These are phyloP conservation scores for Haplographium delicatum DNA, from an alignment of 495 filamentous ascomycete genomes.

Conservation along the genomic window DNA sequence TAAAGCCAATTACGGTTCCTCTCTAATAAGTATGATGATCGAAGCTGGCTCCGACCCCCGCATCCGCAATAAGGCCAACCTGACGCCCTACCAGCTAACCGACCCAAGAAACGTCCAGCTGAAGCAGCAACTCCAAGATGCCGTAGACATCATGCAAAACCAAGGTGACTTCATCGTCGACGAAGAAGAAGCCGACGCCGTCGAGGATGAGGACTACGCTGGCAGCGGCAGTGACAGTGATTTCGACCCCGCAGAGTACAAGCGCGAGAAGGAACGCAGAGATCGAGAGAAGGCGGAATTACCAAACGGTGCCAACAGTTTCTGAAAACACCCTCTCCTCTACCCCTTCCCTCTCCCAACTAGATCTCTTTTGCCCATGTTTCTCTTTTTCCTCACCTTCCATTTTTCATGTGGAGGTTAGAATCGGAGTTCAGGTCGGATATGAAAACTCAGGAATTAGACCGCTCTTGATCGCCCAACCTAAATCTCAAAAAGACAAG, in stretches of 20 bases:
- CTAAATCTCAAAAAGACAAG: no score
- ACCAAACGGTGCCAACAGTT: neutral
- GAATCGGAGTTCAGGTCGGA: no score
- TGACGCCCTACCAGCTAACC: conserved; percentile 63
- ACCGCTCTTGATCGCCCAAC: no score
- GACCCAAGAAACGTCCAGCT: conserved; percentile 69
- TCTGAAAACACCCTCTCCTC: neutral
- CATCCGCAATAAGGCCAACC: conserved; percentile 64
- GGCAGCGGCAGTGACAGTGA: conserved; percentile 29
- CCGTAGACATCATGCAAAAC: conserved; percentile 62
- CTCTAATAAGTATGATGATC: conserved; percentile 82
- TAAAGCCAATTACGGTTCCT: conserved; percentile 57
- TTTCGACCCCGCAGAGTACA: conserved; percentile 23
- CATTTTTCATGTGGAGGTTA: no score
- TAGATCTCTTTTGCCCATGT: no score
- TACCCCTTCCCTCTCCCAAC: neutral
- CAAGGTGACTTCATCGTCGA: conserved; percentile 46
- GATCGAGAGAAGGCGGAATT: conserved; percentile 6
- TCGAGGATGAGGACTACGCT: conserved; percentile 23
- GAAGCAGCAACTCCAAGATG: conserved; percentile 61
- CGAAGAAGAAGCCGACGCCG: conserved; percentile 31
- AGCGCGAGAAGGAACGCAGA: conserved; percentile 17
- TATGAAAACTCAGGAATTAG: no score
- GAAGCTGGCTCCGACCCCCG: conserved; percentile 84
- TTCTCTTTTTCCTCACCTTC: no score